phyloP scores from a whole-genome alignment of 2,329 filamentous ascomycete species.

The Hirsutella minnesotensis region DNA sequence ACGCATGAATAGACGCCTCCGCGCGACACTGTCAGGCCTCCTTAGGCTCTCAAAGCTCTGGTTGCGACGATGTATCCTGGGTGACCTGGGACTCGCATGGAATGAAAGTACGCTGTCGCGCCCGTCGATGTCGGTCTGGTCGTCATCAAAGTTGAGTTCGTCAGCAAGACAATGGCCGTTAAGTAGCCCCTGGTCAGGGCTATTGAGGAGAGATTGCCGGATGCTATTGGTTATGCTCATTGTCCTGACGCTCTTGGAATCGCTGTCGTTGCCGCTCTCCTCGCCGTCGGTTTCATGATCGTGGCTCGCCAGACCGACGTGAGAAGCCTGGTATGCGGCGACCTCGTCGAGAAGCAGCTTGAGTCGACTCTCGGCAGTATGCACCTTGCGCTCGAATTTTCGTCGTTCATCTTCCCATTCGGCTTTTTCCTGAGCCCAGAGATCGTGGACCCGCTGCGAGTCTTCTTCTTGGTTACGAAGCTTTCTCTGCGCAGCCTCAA shows the following conservation, averaged over 20 bases:
- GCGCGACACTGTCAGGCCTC: conserved; percentile 40
- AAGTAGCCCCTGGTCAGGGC: conserved; percentile 21
- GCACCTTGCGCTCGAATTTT: conserved; percentile 70
- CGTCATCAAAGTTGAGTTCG: conserved; percentile 76
- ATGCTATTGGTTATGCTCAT: conserved; percentile 63
- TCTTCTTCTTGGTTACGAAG: conserved; percentile 73
- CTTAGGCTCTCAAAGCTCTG: conserved; percentile 47
- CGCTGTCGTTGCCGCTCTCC: conserved; percentile 51
- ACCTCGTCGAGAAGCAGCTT: conserved; percentile 81
- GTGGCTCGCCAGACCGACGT: conserved; percentile 15
- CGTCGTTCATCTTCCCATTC: conserved; percentile 76
- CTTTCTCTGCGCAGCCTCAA: conserved; percentile 70
- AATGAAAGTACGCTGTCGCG: conserved; percentile 49
- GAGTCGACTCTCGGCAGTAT: conserved; percentile 79
- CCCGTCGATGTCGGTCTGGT: conserved; percentile 60
- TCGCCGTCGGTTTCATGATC: conserved; percentile 47
- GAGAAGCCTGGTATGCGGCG: conserved; percentile 51
- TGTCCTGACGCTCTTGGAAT: conserved; percentile 59
- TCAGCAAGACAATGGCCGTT: conserved; percentile 75
- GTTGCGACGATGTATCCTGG: conserved; percentile 39
- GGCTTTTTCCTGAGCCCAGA: conserved; percentile 78
- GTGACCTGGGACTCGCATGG: conserved; percentile 25
- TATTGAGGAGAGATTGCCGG: conserved; percentile 59
- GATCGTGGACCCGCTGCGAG: conserved; percentile 60
- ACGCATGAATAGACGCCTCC: conserved; percentile 41